Conservation (phyloP, 1,139 yeast genomes). For the Candida tunisiensis region DNA sequence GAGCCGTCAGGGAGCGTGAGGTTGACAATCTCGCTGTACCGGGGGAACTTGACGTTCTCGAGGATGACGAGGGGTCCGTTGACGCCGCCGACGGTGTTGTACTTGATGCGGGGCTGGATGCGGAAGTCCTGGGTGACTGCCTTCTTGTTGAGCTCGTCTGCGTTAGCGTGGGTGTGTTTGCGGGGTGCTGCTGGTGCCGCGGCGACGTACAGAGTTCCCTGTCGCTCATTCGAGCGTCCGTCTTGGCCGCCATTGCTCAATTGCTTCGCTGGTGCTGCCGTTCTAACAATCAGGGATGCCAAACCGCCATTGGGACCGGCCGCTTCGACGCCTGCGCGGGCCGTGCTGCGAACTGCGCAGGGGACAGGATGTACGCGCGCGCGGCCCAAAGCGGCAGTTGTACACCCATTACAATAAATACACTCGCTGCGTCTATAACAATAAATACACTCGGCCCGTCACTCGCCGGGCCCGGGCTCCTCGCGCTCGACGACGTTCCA, state of each 20-base stretch:
- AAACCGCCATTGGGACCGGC: too few species aligned
- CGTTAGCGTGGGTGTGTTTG: not conserved
- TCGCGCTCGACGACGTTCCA: constrained; percentile 17
- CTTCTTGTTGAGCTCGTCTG: constrained; percentile 64
- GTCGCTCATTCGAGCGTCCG: constrained; percentile 10
- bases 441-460: too few species aligned
- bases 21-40: constrained; percentile 91
- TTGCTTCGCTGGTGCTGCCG: too few species aligned
- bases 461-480: too few species aligned
- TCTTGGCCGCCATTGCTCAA: constrained; percentile 6
- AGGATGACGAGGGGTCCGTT: constrained; percentile 95
- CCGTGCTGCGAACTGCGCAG: too few species aligned
- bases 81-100: constrained; percentile 95
- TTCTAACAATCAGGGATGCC: too few species aligned
- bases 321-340: too few species aligned
- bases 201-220: constrained; percentile 10
- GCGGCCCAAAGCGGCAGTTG: too few species aligned
- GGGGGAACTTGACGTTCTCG: constrained; percentile 92
- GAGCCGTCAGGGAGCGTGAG: constrained; percentile 93
- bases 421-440: too few species aligned
- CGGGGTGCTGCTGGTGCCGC: not conserved
- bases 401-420: too few species aligned
- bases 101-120: constrained; percentile 76
- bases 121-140: constrained; percentile 88
- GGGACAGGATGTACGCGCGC: too few species aligned